Evolutionary conservation across 805 yeast genomes (phyloP).

Genomic region (Yarrowia osloensis): DNA sequence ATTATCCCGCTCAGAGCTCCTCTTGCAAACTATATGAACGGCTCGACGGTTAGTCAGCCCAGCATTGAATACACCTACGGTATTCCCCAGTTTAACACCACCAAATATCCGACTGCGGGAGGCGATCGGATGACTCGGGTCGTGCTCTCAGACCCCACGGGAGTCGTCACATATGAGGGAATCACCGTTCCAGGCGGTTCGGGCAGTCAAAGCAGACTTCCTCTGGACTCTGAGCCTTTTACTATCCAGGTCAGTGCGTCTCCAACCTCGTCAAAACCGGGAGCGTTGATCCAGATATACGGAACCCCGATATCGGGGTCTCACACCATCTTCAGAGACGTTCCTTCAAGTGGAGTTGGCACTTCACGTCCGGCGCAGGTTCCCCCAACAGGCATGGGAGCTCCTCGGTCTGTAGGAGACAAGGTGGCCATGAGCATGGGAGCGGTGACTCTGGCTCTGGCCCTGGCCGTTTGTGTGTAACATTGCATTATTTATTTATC

Average conservation of each 20-base stretch:
- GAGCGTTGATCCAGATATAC: not conserved
- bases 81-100: not conserved
- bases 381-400: slow-evolving; percentile 2
- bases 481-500: slow-evolving; percentile 3
- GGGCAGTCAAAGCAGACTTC: not conserved
- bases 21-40: not conserved
- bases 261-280: slow-evolving; percentile 2
- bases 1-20: not conserved
- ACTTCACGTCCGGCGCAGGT: not conserved
- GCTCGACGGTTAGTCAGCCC: not conserved
- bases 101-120: slow-evolving; percentile 3
- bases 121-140: not conserved
- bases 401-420: not conserved
- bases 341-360: not conserved
- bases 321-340: slow-evolving; percentile 1
- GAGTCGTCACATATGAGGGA: slow-evolving; percentile 25
- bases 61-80: slow-evolving; percentile 14
- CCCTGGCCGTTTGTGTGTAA: not conserved
- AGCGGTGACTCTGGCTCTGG: not conserved
- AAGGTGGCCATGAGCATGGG: not conserved
- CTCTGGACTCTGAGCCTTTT: not conserved
- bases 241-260: slow-evolving; percentile 6
- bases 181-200: slow-evolving; percentile 1
- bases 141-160: slow-evolving; percentile 2
- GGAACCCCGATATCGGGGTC: slow-evolving; percentile 17